phyloP scores from a whole-genome alignment of 495 filamentous ascomycete genomes.

The Jackrogersella multiformis region DNA sequence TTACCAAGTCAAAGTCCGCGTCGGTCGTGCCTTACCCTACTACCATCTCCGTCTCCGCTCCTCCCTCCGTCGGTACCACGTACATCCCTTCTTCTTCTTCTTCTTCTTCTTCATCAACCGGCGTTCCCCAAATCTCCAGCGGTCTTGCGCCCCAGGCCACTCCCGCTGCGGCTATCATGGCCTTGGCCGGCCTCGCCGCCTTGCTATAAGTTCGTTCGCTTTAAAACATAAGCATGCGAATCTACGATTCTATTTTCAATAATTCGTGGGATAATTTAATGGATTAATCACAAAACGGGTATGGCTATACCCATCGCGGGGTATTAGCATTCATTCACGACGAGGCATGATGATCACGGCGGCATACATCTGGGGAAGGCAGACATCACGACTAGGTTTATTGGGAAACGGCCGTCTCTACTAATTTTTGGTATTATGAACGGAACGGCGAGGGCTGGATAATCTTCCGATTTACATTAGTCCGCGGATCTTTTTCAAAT shows the following conservation, averaged over 20 bases:
- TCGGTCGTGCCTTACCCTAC: constrained; percentile 45
- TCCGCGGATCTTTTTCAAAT: constrained; percentile 5
- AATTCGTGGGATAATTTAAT: neutral
- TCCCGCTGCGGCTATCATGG: constrained; percentile 48
- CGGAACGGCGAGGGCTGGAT: constrained; percentile 11
- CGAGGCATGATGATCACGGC: constrained; percentile 6
- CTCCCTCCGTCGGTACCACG: constrained; percentile 28
- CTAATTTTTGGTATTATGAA: constrained; percentile 18
- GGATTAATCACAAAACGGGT: constrained; percentile 1
- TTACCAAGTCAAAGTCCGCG: constrained; percentile 32
- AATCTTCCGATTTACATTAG: constrained; percentile 19
- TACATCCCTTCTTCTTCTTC: constrained; percentile 20
- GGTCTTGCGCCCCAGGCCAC: constrained; percentile 41
- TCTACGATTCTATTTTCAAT: neutral
- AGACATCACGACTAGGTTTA: constrained; percentile 9
- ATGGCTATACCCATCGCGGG: constrained; percentile 2
- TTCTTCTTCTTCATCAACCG: constrained; percentile 13
- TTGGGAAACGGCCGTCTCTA: constrained; percentile 7
- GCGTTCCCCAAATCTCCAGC: constrained; percentile 35
- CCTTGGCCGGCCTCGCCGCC: constrained; percentile 49
- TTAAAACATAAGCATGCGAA: constrained; percentile 15
- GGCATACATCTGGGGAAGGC: constrained; percentile 1
- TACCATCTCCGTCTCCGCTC: constrained; percentile 26
- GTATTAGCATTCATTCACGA: constrained; percentile 21
- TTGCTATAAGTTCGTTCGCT: constrained; percentile 45